These are phyloP conservation scores for Malassezia cuniculi DNA, from an alignment of 1,284 basidiomycete species.

Conservation along the genomic window DNA sequence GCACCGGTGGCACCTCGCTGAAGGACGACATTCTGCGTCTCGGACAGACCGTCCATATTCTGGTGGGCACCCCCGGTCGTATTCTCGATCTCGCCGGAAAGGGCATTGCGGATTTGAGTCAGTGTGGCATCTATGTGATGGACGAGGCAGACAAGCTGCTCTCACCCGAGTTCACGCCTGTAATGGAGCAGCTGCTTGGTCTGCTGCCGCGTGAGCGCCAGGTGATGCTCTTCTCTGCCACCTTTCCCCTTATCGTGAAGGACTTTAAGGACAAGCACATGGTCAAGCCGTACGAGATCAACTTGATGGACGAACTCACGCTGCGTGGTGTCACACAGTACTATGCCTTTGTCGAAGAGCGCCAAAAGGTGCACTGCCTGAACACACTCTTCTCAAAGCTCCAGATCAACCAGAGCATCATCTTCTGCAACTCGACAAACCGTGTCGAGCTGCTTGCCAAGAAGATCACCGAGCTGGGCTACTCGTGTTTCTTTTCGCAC, in stretches of 20 bases:
- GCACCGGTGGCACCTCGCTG: constrained; percentile 91
- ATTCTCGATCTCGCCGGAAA: constrained; percentile 91
- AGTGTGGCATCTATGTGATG: constrained; percentile 69
- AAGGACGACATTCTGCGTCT: constrained; percentile 88
- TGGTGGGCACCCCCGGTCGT: constrained; percentile 91
- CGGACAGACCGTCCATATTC: constrained; percentile 78
- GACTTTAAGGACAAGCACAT: constrained; percentile 99
- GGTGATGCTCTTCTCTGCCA: constrained; percentile 98
- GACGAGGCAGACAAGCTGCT: constrained; percentile 98
- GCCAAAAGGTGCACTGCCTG: constrained; percentile 97
- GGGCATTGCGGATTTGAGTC: constrained; percentile 79
- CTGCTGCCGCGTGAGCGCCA: constrained; percentile 77
- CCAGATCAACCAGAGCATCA: constrained; percentile 99
- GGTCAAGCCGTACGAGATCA: constrained; percentile 91
- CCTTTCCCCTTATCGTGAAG: constrained; percentile 97
- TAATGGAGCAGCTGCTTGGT: constrained; percentile 86
- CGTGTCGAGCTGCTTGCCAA: constrained; percentile 96
- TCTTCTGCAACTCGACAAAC: constrained; percentile 99
- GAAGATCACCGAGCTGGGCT: constrained; percentile 97
- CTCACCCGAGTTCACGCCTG: constrained; percentile 91
- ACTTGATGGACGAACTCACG: constrained; percentile 99
- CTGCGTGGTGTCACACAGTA: constrained; percentile 97
- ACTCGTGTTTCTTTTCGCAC: constrained; percentile 99
- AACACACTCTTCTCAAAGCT: constrained; percentile 95
- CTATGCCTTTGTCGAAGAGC: constrained; percentile 96